Conservation (phyloP, 1,284 basidiomycete species). For the Ustilago crameri region DNA sequence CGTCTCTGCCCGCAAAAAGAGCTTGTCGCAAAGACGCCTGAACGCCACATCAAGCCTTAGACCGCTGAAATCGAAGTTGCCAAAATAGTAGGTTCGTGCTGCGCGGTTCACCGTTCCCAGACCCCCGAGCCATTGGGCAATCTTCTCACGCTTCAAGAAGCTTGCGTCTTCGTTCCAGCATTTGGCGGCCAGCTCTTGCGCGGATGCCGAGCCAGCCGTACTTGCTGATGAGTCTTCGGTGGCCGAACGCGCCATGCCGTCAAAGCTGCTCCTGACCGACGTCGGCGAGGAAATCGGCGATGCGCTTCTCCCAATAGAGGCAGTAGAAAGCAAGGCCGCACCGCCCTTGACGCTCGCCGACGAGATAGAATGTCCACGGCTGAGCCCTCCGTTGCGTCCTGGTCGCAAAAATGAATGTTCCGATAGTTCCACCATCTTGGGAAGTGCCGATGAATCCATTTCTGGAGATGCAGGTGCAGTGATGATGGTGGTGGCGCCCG, state of each 20-base stretch:
- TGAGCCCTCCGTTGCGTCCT: constrained; percentile 18
- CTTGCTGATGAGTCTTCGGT: constrained; percentile 7
- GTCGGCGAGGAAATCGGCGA: constrained; percentile 22
- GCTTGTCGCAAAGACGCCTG: constrained; percentile 85
- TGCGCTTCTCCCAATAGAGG: constrained; percentile 14
- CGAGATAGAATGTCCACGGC: constrained; percentile 7
- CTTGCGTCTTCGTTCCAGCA: constrained; percentile 89
- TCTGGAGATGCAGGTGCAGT: constrained; percentile 23
- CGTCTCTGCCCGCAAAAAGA: constrained; percentile 93
- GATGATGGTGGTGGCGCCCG: constrained; percentile 15
- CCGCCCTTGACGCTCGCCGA: constrained; percentile 8
- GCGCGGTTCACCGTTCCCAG: constrained; percentile 80
- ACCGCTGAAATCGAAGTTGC: constrained; percentile 86
- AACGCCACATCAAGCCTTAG: constrained; percentile 89
- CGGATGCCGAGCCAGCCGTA: constrained; percentile 13
- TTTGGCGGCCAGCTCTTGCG: constrained; percentile 75
- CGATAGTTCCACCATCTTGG: constrained; percentile 21
- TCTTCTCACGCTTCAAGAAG: constrained; percentile 86
- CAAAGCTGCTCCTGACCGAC: constrained; percentile 37
- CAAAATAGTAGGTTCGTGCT: constrained; percentile 83
- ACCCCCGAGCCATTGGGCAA: constrained; percentile 94
- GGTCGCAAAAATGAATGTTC: constrained; percentile 22
- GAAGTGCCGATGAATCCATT: constrained; percentile 13
- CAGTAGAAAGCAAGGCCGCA: constrained; percentile 16
- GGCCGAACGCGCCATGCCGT: constrained; percentile 7